Conservation (phyloP, 768 basidiomycete genomes). For the Pleurotus tuber-regium region DNA sequence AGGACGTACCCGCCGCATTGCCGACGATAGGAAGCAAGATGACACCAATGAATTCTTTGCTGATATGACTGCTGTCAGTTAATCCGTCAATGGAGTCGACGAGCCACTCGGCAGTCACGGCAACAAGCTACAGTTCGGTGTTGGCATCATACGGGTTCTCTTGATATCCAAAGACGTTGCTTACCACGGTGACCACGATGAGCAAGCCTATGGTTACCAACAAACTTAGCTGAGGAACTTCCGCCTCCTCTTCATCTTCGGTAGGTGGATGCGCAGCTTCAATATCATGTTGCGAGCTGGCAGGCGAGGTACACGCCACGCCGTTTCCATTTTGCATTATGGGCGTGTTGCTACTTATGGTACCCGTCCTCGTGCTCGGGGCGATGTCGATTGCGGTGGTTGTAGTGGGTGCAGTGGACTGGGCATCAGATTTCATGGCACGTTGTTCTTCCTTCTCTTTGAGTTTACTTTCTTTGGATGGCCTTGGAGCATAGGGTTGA, state of each 20-base stretch:
- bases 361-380: not conserved
- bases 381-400: too few relatives aligned
- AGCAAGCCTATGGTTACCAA: slow-evolving; percentile 53
- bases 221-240: slow-evolving; percentile 55
- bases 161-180: too few relatives aligned
- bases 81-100: slow-evolving; percentile 83
- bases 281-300: slow-evolving; percentile 6
- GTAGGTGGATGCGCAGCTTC: slow-evolving; percentile 6
- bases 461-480: slow-evolving; percentile 19
- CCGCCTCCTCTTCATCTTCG: slow-evolving; percentile 37
- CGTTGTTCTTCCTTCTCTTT: slow-evolving; percentile 22
- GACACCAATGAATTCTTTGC: slow-evolving; percentile 81
- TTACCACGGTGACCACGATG: slow-evolving; percentile 60
- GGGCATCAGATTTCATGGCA: not conserved
- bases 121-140: slow-evolving; percentile 57
- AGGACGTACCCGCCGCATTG: slow-evolving; percentile 68
- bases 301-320: slow-evolving; percentile 13
- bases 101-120: slow-evolving; percentile 65
- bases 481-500: slow-evolving; percentile 27
- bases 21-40: slow-evolving; percentile 88
- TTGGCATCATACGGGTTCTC: too few relatives aligned
- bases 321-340: not conserved
- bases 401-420: not conserved
- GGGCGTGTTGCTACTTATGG: slow-evolving; percentile 9
- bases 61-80: slow-evolving; percentile 53